Percentiles rank a stretch among this genome's conserved stretches.
These are phyloP conservation scores for Knufia petricola DNA, from an alignment of 2,329 filamentous ascomycete species.

Conservation along the genomic window DNA sequence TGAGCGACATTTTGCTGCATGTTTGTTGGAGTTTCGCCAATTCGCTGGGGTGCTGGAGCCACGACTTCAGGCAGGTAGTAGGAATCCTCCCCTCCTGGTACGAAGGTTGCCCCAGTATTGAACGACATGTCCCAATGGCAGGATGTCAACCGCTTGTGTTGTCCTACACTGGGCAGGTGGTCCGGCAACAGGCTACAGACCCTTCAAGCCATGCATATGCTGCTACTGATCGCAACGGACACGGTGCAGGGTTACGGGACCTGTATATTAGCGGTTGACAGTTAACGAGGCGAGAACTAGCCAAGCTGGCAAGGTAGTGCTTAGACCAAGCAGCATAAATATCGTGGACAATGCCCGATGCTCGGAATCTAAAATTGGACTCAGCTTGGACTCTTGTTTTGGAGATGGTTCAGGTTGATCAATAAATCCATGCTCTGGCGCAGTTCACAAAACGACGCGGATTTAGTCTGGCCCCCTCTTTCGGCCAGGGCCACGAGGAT, in stretches of 20 bases:
- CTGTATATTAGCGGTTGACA: not conserved
- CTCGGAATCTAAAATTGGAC: constrained; percentile 4
- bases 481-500: not conserved
- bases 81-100: constrained; percentile 58
- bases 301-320: not conserved
- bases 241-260: not conserved
- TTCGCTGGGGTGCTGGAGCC: constrained; percentile 64
- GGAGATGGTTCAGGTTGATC: not conserved
- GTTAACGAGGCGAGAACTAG: not conserved
- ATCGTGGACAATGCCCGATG: not conserved
- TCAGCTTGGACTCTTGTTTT: constrained; percentile 1
- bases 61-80: constrained; percentile 61
- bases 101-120: constrained; percentile 50
- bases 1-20: constrained; percentile 91
- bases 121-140: constrained; percentile 16
- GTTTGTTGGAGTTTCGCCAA: constrained; percentile 56
- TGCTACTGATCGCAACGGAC: not conserved
- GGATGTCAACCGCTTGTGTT: not conserved
- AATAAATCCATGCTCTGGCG: not conserved
- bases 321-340: not conserved
- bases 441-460: not conserved
- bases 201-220: not conserved
- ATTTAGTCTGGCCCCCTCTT: not conserved
- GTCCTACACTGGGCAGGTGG: not conserved
- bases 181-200: not conserved